phyloP scores from a whole-genome alignment of 2,329 filamentous ascomycete genomes.

The Exserohilum turcica region DNA sequence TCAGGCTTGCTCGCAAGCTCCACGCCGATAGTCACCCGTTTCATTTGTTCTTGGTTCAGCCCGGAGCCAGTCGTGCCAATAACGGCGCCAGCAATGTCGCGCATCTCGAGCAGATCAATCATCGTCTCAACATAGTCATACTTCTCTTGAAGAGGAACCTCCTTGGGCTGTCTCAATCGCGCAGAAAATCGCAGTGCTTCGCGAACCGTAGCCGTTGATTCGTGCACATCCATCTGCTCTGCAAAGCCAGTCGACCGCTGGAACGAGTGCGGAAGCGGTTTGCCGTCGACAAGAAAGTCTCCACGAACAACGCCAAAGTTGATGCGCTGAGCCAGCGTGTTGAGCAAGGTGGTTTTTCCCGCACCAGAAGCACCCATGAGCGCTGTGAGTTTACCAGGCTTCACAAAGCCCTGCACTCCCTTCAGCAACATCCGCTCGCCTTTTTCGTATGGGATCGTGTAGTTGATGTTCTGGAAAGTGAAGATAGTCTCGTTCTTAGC shows the following conservation, averaged over 20 bases:
- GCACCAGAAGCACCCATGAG: slow-evolving; percentile 71
- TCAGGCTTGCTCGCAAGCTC: slow-evolving; percentile 69
- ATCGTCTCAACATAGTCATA: slow-evolving; percentile 69
- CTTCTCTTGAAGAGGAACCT: slow-evolving; percentile 64
- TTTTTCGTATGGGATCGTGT: slow-evolving; percentile 64
- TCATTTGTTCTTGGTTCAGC: slow-evolving; percentile 67
- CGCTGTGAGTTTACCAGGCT: slow-evolving; percentile 86
- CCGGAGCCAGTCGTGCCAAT: slow-evolving; percentile 60
- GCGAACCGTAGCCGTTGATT: slow-evolving; percentile 65
- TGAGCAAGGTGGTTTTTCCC: slow-evolving; percentile 46
- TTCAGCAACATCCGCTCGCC: slow-evolving; percentile 58
- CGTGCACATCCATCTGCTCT: slow-evolving; percentile 68
- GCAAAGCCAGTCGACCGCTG: slow-evolving; percentile 82
- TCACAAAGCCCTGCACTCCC: slow-evolving; percentile 79
- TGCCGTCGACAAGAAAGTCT: slow-evolving; percentile 52
- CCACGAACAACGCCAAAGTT: slow-evolving; percentile 53
- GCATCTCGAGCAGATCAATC: slow-evolving; percentile 66
- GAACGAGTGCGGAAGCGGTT: slow-evolving; percentile 64
- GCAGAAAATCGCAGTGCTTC: slow-evolving; percentile 70
- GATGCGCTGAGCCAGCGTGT: slow-evolving; percentile 50
- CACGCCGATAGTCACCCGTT: slow-evolving; percentile 67
- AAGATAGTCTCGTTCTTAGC: slow-evolving; percentile 66
- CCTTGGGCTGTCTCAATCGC: slow-evolving; percentile 64
- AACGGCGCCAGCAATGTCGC: slow-evolving; percentile 67
- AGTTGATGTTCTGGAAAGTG: slow-evolving; percentile 86